Percentiles rank a stretch among this genome's conserved stretches.
These are phyloP conservation scores for Amphichorda felina DNA, from an alignment of 2,329 filamentous ascomycete genomes.

Conservation along the genomic window DNA sequence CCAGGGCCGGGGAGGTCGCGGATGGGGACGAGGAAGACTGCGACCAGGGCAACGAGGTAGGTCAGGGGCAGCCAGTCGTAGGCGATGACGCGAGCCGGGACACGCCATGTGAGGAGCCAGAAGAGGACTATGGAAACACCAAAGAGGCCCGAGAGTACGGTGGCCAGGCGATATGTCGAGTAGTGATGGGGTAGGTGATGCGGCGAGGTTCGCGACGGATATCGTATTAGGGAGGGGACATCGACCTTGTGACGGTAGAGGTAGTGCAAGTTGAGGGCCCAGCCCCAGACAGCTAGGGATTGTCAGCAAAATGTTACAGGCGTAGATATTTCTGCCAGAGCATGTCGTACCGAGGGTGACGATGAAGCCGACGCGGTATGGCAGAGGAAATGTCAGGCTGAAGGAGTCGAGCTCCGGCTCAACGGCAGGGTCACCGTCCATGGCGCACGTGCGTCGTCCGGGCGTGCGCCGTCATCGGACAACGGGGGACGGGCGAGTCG, in stretches of 20 bases:
- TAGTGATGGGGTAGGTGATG: slow-evolving; percentile 64
- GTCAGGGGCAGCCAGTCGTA: slow-evolving; percentile 82
- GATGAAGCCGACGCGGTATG: slow-evolving; percentile 79
- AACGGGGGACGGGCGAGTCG: neutral
- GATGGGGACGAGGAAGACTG: slow-evolving; percentile 63
- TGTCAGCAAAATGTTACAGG: slow-evolving; percentile 1
- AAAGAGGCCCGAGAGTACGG: slow-evolving; percentile 62
- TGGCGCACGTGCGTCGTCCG: slow-evolving; percentile 16
- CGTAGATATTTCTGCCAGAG: neutral
- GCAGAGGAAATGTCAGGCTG: slow-evolving; percentile 75
- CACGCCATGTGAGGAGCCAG: slow-evolving; percentile 68
- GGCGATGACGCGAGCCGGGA: slow-evolving; percentile 54
- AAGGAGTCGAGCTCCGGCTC: slow-evolving; percentile 70
- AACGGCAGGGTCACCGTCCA: slow-evolving; percentile 62
- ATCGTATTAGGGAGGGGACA: slow-evolving; percentile 75
- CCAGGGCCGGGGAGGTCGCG: slow-evolving; percentile 57
- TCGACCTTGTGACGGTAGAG: slow-evolving; percentile 73
- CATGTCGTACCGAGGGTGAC: slow-evolving; percentile 73
- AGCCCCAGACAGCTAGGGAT: slow-evolving; percentile 85
- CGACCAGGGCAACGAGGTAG: slow-evolving; percentile 62
- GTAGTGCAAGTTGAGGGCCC: slow-evolving; percentile 85
- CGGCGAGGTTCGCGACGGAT: slow-evolving; percentile 61
- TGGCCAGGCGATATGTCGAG: slow-evolving; percentile 78
- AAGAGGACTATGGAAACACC: slow-evolving; percentile 64
- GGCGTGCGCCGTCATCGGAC: slow-evolving; percentile 1